Conservation (phyloP, 495 filamentous ascomycete species). For the Penicillium maclennaniae region DNA sequence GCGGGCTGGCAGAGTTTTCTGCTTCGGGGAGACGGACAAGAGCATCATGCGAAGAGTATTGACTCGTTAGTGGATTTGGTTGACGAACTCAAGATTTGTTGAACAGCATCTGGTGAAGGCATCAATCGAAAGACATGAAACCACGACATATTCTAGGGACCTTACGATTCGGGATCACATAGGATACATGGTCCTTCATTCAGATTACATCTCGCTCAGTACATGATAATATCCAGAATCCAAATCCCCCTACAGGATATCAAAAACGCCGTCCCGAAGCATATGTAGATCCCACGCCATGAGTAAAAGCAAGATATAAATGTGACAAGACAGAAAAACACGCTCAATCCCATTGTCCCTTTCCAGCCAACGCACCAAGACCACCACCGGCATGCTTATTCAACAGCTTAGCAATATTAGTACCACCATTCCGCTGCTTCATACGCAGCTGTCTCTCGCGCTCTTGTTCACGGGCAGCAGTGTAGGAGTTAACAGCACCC, state of each 20-base stretch:
- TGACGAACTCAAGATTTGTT: conserved; percentile 6
- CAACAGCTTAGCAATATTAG: conserved; percentile 36
- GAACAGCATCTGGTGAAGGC: background rate
- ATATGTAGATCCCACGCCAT: background rate
- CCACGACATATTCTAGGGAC: background rate
- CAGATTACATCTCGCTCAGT: background rate
- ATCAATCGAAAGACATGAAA: background rate
- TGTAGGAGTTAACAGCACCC: conserved; percentile 72
- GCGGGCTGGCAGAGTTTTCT: conserved; percentile 64
- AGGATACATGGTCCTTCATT: background rate
- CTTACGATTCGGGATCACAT: background rate
- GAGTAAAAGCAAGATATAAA: background rate
- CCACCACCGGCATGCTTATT: conserved; percentile 34
- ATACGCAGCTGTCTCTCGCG: conserved; percentile 56
- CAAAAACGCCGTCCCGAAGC: background rate
- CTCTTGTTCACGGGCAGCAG: conserved; percentile 69
- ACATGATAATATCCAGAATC: background rate
- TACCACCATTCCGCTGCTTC: conserved; percentile 39
- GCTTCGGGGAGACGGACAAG: conserved; percentile 30
- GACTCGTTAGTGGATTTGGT: conserved; percentile 31
- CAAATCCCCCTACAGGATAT: background rate
- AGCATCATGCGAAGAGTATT: conserved; percentile 15
- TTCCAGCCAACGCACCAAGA: conserved; percentile 30
- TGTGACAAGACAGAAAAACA: background rate
- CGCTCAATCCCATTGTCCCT: conserved; percentile 39